Percentiles rank a stretch among this genome's conserved stretches.
Conservation (phyloP, 495 filamentous ascomycete genomes). For the Aspergillus nanangensis region DNA sequence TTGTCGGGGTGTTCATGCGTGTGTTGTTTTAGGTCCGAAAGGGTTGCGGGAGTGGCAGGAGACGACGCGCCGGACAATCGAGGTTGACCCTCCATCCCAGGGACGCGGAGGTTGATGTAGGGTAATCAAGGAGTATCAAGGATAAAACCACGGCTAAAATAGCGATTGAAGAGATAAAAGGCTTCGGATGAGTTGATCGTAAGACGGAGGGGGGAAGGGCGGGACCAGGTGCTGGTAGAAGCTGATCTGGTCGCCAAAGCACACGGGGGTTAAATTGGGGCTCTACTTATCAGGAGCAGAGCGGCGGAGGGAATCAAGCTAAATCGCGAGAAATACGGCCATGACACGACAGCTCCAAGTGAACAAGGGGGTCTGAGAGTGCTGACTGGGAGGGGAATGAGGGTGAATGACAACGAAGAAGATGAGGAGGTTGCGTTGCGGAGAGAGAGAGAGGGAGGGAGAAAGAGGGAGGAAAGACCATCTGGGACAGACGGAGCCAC, state of each 20-base stretch:
- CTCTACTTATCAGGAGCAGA: conserved; percentile 6
- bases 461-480: neutral
- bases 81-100: conserved; percentile 13
- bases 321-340: too few relatives aligned
- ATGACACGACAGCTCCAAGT: conserved; percentile 1
- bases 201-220: conserved; percentile 1
- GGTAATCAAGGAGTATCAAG: neutral
- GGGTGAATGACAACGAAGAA: conserved; percentile 3
- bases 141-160: neutral
- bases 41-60: conserved; percentile 30
- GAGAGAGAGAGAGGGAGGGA: conserved; percentile 3
- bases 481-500: too few relatives aligned
- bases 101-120: conserved; percentile 1
- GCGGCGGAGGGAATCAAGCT: too few relatives aligned
- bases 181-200: neutral
- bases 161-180: neutral
- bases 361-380: too few relatives aligned
- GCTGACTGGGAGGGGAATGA: conserved; percentile 1
- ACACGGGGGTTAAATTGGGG: conserved; percentile 2
- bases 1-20: conserved; percentile 26
- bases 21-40: conserved; percentile 27
- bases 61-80: conserved; percentile 22
- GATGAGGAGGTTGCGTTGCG: conserved; percentile 1
- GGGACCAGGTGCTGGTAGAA: conserved; percentile 6
- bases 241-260: conserved; percentile 6